Evolutionary conservation across 2,329 filamentous ascomycete species (phyloP).

Genomic region (Purpureocillium lavendulum): DNA sequence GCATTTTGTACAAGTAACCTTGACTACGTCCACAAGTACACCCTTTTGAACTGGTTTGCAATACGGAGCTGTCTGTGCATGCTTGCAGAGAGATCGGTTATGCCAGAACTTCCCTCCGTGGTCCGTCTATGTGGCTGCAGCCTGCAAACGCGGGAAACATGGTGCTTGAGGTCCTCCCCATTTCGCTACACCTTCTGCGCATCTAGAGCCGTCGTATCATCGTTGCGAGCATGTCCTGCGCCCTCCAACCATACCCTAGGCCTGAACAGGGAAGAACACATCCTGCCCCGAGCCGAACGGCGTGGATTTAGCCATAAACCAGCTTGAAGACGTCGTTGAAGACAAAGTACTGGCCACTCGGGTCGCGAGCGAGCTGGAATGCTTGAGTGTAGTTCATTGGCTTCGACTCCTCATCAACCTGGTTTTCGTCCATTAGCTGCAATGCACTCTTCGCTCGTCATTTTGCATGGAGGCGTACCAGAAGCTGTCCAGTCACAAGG

Average conservation of each 20-base stretch:
- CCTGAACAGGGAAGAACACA: too few relatives aligned
- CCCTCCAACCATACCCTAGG: background rate
- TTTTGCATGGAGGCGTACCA: constrained; percentile 41
- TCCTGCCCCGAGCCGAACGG: too few relatives aligned
- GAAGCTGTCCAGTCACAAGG: constrained; percentile 76
- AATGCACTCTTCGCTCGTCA: background rate
- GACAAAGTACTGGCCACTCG: constrained; percentile 66
- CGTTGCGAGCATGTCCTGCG: background rate
- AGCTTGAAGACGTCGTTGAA: constrained; percentile 95
- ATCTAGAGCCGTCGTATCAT: constrained; percentile 1
- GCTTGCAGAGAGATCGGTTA: constrained; percentile 2
- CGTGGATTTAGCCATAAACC: constrained; percentile 50
- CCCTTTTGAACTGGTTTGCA: too few relatives aligned
- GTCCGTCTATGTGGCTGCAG: constrained; percentile 4
- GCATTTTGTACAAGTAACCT: too few relatives aligned
- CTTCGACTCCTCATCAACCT: constrained; percentile 80
- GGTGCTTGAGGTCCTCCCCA: background rate
- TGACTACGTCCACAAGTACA: too few relatives aligned
- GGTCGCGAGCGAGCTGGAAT: constrained; percentile 74
- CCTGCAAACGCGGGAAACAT: constrained; percentile 2
- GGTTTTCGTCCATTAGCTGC: constrained; percentile 4
- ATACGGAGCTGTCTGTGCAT: too few relatives aligned
- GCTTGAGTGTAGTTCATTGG: constrained; percentile 88
- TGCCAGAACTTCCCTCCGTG: constrained; percentile 5
- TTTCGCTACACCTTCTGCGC: background rate